Conservation (phyloP, 257 asterid species). For the Solanum megistacrolobum region DNA sequence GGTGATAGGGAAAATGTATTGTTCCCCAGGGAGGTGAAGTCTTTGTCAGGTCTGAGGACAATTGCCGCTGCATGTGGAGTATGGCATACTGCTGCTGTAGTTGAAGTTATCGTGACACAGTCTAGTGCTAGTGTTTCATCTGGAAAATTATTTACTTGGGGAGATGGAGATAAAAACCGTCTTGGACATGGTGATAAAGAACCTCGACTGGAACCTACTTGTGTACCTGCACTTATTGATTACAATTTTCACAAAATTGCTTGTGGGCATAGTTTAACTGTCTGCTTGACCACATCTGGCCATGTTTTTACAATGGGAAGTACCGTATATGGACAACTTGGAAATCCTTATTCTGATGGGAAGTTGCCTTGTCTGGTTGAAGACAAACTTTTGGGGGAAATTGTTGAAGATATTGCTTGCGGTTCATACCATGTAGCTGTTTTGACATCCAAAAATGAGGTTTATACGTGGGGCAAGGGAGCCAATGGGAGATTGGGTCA, state of each 20-base stretch:
- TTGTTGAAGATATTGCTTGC: conserved; percentile 65
- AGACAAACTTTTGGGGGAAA: conserved; percentile 60
- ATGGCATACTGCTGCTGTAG: conserved; percentile 96
- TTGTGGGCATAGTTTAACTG: conserved; percentile 88
- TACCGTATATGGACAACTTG: conserved; percentile 86
- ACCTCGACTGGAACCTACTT: conserved; percentile 76
- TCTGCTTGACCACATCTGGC: conserved; percentile 72
- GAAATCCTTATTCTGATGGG: conserved; percentile 73
- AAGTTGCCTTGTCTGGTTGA: conserved; percentile 68
- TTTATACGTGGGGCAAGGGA: conserved; percentile 92
- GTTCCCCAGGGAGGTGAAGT: conserved; percentile 73
- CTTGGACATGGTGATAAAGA: conserved; percentile 96
- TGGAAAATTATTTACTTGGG: conserved; percentile 93
- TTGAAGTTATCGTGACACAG: conserved; percentile 79
- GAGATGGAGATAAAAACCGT: conserved; percentile 89
- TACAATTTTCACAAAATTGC: conserved; percentile 67
- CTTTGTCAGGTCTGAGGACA: conserved; percentile 75
- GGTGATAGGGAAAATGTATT: conserved; percentile 57
- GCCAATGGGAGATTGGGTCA: conserved; percentile 95
- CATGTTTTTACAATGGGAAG: conserved; percentile 86
- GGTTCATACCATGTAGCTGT: conserved; percentile 86
- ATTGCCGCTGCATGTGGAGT: conserved; percentile 91
- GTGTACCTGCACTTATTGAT: conserved; percentile 89
- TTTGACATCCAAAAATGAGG: conserved; percentile 75
- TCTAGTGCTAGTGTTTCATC: conserved; percentile 72